Evolutionary conservation across 2,329 filamentous ascomycete species (phyloP).

Genomic region (Dothidotthia symphoricarpi): DNA sequence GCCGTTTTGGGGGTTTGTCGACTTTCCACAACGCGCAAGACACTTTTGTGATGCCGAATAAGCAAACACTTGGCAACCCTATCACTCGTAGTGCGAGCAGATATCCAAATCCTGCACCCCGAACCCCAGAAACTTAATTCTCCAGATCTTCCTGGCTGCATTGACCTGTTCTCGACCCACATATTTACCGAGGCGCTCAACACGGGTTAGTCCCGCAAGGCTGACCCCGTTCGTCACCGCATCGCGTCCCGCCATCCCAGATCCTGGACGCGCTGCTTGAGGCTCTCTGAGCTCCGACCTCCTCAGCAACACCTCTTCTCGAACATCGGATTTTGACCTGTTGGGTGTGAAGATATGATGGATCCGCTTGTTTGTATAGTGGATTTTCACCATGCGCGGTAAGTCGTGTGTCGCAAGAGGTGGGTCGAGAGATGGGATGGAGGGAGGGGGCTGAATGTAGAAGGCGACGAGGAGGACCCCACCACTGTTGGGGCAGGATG

Average conservation of each 20-base stretch:
- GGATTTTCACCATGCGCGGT: slow-evolving; percentile 55
- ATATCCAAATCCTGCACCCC: no score
- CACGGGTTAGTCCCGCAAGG: slow-evolving; percentile 19
- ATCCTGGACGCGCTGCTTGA: neutral
- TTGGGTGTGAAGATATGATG: no score
- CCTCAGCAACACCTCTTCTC: no score
- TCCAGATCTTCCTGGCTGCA: neutral
- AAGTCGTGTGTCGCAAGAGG: slow-evolving; percentile 3
- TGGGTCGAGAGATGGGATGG: neutral
- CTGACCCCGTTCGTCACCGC: slow-evolving; percentile 27
- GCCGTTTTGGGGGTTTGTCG: no score
- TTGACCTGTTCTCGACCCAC: neutral
- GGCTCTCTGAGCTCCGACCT: neutral
- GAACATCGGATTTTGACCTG: no score
- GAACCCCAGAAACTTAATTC: neutral
- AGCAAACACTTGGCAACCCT: no score
- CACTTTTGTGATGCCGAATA: no score
- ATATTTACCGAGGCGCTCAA: slow-evolving; percentile 14
- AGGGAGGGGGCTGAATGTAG: neutral
- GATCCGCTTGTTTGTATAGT: slow-evolving; percentile 50
- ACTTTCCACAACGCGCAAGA: no score
- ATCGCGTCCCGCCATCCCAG: slow-evolving; percentile 21
- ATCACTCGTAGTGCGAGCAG: no score
- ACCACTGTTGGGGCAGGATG: no score
- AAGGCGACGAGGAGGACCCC: no score